Conservation (phyloP, 1,284 basidiomycete species). For the Naganishia sp. region DNA sequence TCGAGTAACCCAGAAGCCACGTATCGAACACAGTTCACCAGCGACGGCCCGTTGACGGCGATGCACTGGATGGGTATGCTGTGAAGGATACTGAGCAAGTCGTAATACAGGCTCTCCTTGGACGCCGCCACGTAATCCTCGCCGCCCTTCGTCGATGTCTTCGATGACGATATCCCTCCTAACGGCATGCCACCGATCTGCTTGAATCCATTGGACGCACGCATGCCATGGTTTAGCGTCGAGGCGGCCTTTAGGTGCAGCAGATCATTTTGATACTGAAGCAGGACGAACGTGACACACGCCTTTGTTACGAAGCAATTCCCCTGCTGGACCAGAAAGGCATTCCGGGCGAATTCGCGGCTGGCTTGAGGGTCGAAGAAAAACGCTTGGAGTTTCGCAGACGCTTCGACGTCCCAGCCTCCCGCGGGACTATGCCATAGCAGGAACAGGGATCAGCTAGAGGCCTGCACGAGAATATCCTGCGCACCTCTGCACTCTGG, state of each 20-base stretch:
- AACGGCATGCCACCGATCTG: slow-evolving; percentile 22
- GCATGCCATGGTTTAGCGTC: background rate
- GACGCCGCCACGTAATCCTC: slow-evolving; percentile 26
- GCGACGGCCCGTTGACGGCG: slow-evolving; percentile 73
- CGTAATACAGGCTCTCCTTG: slow-evolving; percentile 44
- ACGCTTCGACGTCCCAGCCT: slow-evolving; percentile 56
- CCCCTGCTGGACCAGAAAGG: slow-evolving; percentile 83
- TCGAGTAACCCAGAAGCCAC: slow-evolving; percentile 83
- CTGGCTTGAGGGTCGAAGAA: slow-evolving; percentile 84
- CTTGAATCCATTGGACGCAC: slow-evolving; percentile 7
- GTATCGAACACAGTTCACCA: slow-evolving; percentile 82
- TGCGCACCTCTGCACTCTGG: slow-evolving; percentile 36
- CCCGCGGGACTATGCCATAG: slow-evolving; percentile 37
- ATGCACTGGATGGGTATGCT: slow-evolving; percentile 88
- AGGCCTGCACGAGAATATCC: background rate
- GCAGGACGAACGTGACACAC: slow-evolving; percentile 80
- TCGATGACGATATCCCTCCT: slow-evolving; percentile 19
- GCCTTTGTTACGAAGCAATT: slow-evolving; percentile 82
- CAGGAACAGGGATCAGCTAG: background rate
- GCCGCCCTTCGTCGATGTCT: slow-evolving; percentile 1
- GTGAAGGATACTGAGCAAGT: slow-evolving; percentile 76
- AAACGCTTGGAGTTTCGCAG: slow-evolving; percentile 80
- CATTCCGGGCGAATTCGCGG: slow-evolving; percentile 75
- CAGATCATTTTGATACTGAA: slow-evolving; percentile 82
- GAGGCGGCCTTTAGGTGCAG: slow-evolving; percentile 55